Base-by-base conservation (phyloP, 2,329 filamentous ascomycete genomes). In the Aspergillus ruber region DNA sequence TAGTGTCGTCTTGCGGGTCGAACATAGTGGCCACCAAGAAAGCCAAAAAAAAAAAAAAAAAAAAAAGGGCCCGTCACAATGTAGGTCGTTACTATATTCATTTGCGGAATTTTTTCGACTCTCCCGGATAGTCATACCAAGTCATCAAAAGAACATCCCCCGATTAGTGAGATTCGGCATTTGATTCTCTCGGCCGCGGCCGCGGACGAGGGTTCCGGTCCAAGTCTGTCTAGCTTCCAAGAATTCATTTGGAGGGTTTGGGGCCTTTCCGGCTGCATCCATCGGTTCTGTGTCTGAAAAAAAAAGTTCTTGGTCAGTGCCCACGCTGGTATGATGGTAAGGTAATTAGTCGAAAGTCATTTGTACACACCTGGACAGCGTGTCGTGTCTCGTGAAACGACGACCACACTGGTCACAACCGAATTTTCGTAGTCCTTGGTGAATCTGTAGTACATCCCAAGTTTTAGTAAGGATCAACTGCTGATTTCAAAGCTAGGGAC, bases 311-410 rank as follows among this genome's bases (percentile, higher is more conserved):
- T 13, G 8, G 27, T 43, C 25, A 43, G 41, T 29, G 15, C 33
- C 33, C 9, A n/a, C 15, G 12, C 39, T 18, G 12, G 12, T 41
- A 42, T n/a, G 13, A 18, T 42, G n/a, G 18, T 21, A 7, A 29
- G 17, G n/a, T 17, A 21, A 15, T 7, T 36, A 18, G n/a, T 8
- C 17, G 18, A 18, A 18, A 39, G 10, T 5, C 10, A 39, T 7
- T 39, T 15, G 36, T 15, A 51, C 76, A 69, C 69, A 88, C 87
- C 88, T 85, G 69, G 83, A 73, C n/a, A 93, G 74, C 1, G 88
- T 93, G 60, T 94, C 88, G 64, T 89, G 90, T 40, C 88, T 79
- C 21, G 86, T 83, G 72, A 94, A 94, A 38, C 78, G 75, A 46
- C 81, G 77, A 27, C 78, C 77, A 61, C 88, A 94, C 50, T 83